These are phyloP conservation scores for Pistacia vera DNA, from an alignment of 345 rosid species.

Conservation along the genomic window DNA sequence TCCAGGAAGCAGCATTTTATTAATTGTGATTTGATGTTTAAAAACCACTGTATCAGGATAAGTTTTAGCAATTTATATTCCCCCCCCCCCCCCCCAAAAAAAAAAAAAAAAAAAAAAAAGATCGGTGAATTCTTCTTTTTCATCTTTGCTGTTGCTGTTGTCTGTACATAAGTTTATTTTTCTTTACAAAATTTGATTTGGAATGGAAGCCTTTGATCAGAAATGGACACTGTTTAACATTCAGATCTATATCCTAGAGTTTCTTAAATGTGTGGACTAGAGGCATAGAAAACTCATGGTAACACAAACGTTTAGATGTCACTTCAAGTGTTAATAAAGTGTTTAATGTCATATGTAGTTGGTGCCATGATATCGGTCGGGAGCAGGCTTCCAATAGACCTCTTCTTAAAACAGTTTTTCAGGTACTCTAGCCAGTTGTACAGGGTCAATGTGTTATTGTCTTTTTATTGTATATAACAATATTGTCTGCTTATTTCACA, in stretches of 20 bases:
- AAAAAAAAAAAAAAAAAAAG: not conserved
- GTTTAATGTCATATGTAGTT: conserved; percentile 44
- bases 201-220: not conserved
- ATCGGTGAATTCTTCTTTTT: not conserved
- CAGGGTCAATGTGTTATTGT: conserved; percentile 1
- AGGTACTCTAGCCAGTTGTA: conserved; percentile 41
- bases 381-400: conserved; percentile 95
- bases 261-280: not conserved
- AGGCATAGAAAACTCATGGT: not conserved
- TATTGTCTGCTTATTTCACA: too few relatives aligned
- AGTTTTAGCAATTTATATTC: not conserved
- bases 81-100: too few relatives aligned
- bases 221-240: not conserved
- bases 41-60: not conserved
- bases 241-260: not conserved
- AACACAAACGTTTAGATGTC: conserved; percentile 5
- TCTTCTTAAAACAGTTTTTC: conserved; percentile 84
- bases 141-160: not conserved
- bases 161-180: not conserved
- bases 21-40: not conserved
- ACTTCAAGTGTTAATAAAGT: conserved; percentile 18
- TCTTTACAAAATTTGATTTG: not conserved
- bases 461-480: conserved; percentile 11
- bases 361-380: conserved; percentile 95
- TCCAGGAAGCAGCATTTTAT: not conserved